phyloP scores from a whole-genome alignment of 768 basidiomycete species.

The Mycena floridula region DNA sequence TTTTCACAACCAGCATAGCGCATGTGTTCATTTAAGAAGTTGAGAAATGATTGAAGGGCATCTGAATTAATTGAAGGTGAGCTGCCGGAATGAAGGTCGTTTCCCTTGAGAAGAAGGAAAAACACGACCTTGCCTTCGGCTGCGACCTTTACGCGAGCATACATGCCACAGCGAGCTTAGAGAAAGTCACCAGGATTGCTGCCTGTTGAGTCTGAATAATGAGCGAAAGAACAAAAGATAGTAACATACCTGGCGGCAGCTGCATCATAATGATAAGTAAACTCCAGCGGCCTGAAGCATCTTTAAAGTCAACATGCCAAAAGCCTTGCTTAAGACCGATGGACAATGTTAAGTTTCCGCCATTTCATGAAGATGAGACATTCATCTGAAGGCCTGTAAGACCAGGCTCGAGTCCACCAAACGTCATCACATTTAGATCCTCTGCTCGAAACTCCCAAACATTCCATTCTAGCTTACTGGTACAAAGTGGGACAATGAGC shows the following conservation, averaged over 20 bases:
- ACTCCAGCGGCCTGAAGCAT: conserved; percentile 2
- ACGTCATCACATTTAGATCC: conserved; percentile 9
- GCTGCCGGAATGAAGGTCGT: conserved; percentile 8
- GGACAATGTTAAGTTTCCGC: background rate
- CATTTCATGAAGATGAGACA: conserved; percentile 1
- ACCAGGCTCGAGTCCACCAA: conserved; percentile 7
- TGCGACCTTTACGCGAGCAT: background rate
- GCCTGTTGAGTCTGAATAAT: conserved; percentile 2
- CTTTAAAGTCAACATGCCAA: conserved; percentile 7
- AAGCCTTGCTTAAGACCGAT: conserved; percentile 4
- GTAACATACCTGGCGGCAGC: conserved; percentile 5
- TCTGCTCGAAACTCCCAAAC: conserved; percentile 2
- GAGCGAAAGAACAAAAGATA: background rate
- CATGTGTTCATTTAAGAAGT: background rate
- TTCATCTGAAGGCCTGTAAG: conserved; percentile 8
- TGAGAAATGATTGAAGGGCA: background rate
- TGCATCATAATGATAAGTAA: conserved; percentile 2
- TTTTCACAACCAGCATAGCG: background rate
- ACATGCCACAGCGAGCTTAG: conserved; percentile 4
- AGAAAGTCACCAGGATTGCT: conserved; percentile 5
- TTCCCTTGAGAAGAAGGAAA: conserved; percentile 8
- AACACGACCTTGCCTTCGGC: background rate
- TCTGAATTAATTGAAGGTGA: conserved; percentile 1
- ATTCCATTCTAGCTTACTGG: conserved; percentile 9
- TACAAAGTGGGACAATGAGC: conserved; percentile 5